Evolutionary conservation across 495 filamentous ascomycete genomes (phyloP), one percentile per base, ranked within the genome.

Genomic region (Pseudomonodictys pantanalensis): DNA sequence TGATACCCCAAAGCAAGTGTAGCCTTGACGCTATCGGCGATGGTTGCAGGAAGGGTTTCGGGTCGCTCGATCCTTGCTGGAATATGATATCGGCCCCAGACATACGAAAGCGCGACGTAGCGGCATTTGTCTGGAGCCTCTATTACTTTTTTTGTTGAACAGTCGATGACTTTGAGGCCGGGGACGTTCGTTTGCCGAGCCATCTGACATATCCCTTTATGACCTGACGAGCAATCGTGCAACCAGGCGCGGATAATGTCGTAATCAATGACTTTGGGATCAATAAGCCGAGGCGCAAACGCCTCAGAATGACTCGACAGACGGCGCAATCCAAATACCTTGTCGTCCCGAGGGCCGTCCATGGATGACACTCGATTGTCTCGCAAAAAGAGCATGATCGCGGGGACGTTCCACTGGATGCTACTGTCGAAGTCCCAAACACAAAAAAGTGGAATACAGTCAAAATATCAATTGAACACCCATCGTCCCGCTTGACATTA

Each of bases 71-170:
- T n/a, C 3, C 38, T n/a, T 41, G 38, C 5, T 41, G 38, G 5
- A 18, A 15, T 41, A 3, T 41, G 38, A 5, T 33, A 25, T 65
- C 49, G 2, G 18, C 30, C 30, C 51, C 51, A 54, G 7, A 54
- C 29, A 22, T 54, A 54, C 15, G 28, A 38, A 3, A 54, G 30
- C 2, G 51, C 35, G 9, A 38, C 15, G 32, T 54, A 54, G 6
- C 23, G 33, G 15, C 17, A 30, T 2, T 32, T 26, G 8, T 30
- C 38, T 41, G 38, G 38, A 5, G 38, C 38, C 20, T 41, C 20
- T 12, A 41, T 41, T 12, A 41, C 38, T 41, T 3, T 18, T 18
- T 41, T 41, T 12, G 38, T n/a, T 12, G 15, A 18, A 18, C 38
- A 41, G 12, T 41, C 38, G 20, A 41, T 41, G 4, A 41, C 38